Percentiles rank a stretch among this genome's conserved stretches.
Evolutionary conservation across 2,329 filamentous ascomycete genomes (phyloP).

Genomic region (Emericellopsis atlantica): DNA sequence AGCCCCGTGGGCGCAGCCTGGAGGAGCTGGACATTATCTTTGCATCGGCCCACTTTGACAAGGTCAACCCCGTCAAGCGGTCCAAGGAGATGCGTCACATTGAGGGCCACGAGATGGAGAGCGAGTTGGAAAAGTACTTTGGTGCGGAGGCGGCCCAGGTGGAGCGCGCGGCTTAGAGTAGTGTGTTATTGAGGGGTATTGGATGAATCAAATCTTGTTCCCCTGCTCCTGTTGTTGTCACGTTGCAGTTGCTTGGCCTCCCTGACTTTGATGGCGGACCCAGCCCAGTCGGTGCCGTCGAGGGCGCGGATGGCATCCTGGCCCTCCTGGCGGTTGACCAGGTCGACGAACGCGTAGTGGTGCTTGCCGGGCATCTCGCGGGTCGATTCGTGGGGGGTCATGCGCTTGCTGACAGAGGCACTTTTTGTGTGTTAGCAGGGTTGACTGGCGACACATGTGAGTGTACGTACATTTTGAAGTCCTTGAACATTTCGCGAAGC

Average conservation of each 20-base stretch:
- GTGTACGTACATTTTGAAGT: slow-evolving; percentile 23
- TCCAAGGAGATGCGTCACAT: slow-evolving; percentile 13
- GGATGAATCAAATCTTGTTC: background rate
- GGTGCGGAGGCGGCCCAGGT: slow-evolving; percentile 5
- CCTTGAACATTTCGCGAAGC: slow-evolving; percentile 31
- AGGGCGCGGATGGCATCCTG: slow-evolving; percentile 32
- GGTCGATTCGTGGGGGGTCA: slow-evolving; percentile 45
- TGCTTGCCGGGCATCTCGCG: slow-evolving; percentile 37
- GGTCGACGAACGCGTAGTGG: slow-evolving; percentile 56
- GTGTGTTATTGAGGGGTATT: too few relatives aligned
- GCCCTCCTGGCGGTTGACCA: slow-evolving; percentile 40
- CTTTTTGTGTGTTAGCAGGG: slow-evolving; percentile 11
- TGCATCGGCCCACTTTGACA: slow-evolving; percentile 12
- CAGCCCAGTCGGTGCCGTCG: slow-evolving; percentile 11
- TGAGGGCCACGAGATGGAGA: slow-evolving; percentile 11
- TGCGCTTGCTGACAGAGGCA: slow-evolving; percentile 31
- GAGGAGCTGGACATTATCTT: slow-evolving; percentile 16
- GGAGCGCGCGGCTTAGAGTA: slow-evolving; percentile 1
- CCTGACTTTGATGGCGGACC: too few relatives aligned
- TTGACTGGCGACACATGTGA: slow-evolving; percentile 2
- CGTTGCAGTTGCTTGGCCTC: too few relatives aligned
- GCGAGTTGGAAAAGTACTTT: slow-evolving; percentile 16
- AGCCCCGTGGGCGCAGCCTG: slow-evolving; percentile 13
- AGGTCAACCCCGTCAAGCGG: slow-evolving; percentile 12
- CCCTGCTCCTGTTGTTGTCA: background rate